Evolutionary conservation across 306 rosid species (phyloP).

Genomic region (Ziziphus jujuba): DNA sequence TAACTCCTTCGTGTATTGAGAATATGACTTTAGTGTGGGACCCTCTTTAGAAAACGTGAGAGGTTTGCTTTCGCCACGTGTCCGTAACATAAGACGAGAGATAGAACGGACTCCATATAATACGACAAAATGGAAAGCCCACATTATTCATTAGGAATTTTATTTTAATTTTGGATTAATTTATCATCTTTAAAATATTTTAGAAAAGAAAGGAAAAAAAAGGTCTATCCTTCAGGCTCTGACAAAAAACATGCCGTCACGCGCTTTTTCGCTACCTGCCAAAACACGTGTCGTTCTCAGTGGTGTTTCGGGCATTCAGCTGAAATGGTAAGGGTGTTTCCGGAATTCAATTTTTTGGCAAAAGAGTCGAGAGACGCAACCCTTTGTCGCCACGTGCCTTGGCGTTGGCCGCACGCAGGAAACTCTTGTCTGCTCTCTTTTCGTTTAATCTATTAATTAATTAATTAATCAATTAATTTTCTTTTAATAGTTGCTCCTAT

Average conservation of each 20-base stretch:
- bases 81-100: conserved; percentile 24
- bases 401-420: conserved; percentile 81
- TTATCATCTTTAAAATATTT: not conserved
- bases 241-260: conserved; percentile 78
- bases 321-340: conserved; percentile 16
- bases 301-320: conserved; percentile 25
- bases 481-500: not conserved
- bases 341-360: conserved; percentile 22
- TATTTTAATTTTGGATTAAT: not conserved
- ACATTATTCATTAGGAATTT: not conserved
- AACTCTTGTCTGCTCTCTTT: conserved; percentile 33
- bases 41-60: conserved; percentile 29
- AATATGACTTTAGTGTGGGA: conserved; percentile 36
- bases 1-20: conserved; percentile 29
- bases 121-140: conserved; percentile 66
- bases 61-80: conserved; percentile 41
- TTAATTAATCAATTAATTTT: no score
- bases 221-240: conserved; percentile 18
- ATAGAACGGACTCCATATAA: conserved; percentile 30
- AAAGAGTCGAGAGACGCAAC: conserved; percentile 42
- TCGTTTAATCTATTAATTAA: conserved; percentile 5
- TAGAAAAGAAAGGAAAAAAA: not conserved
- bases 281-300: conserved; percentile 51
- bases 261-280: conserved; percentile 51
- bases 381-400: conserved; percentile 81